These are phyloP conservation scores for Boletus mariae DNA, from an alignment of 1,284 basidiomycete genomes.

Conservation along the genomic window DNA sequence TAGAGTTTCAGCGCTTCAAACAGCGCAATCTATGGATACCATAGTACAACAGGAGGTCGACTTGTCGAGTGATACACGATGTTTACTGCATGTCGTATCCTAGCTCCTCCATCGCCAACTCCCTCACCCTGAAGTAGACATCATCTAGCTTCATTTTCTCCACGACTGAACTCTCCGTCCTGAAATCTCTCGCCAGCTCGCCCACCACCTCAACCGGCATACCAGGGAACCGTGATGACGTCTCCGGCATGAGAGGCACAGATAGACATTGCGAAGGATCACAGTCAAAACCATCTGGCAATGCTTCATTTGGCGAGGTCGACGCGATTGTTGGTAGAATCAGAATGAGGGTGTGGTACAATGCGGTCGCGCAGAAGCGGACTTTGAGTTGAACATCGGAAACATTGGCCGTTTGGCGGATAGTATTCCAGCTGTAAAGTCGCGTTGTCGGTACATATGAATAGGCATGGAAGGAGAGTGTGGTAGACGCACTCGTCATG, in stretches of 20 bases:
- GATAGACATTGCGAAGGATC: constrained; percentile 51
- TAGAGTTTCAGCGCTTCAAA: constrained; percentile 44
- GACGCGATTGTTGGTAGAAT: constrained; percentile 37
- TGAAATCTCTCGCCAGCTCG: constrained; percentile 55
- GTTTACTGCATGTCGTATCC: constrained; percentile 27
- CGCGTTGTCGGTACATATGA: constrained; percentile 1
- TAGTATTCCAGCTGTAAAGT: constrained; percentile 60
- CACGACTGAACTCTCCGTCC: constrained; percentile 53
- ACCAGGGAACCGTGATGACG: constrained; percentile 66
- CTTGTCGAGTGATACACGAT: background rate
- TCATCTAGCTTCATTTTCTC: constrained; percentile 55
- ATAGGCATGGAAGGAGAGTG: constrained; percentile 2
- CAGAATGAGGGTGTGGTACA: constrained; percentile 58
- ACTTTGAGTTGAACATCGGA: constrained; percentile 69
- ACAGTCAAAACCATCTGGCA: constrained; percentile 48
- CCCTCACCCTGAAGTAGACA: constrained; percentile 55
- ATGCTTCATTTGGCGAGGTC: constrained; percentile 30
- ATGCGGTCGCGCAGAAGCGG: constrained; percentile 63
- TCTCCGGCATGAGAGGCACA: constrained; percentile 53
- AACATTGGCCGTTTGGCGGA: constrained; percentile 64
- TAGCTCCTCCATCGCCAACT: constrained; percentile 51
- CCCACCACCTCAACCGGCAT: constrained; percentile 61
- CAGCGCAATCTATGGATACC: constrained; percentile 15
- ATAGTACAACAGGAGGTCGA: too few relatives aligned
- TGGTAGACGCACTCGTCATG: constrained; percentile 75